Base-by-base conservation (phyloP, 306 rosid species). In the Argentina anserina region DNA sequence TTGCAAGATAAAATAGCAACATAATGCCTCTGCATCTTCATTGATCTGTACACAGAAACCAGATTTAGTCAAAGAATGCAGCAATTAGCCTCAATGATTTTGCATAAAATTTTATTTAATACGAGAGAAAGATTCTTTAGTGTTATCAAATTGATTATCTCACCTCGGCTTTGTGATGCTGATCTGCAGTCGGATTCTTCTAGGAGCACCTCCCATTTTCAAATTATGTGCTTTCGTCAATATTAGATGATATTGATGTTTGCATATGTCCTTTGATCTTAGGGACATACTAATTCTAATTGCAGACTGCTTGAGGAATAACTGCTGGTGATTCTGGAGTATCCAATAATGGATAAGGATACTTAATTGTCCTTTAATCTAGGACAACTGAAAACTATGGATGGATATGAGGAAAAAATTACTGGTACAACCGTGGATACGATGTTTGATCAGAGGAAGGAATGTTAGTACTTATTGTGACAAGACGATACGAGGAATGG, bases 41-140 rank as follows among this genome's bases (percentile, higher is more conserved):
- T 46, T 41, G 21, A 56, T 81, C 94, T 84, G 91, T 50, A 82
- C 26, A 71, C 31, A 63, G 39, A 72, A 69, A 82, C 49, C 55
- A 74, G 12, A 72, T 25, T 65, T 28, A 75, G 79, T 67, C 21
- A n/a, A 21, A 28, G 28, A n/a, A n/a, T n/a, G 13, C 18, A 42
- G 31, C 1, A 41, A 81, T 13, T 36, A 28, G 6, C n/a, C 29
- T 9, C 17, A 39, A 23, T 5, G 23, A 55, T 64, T 76, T 47
- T 17, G 72, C 53, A 21, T 59, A 77, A 3, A 9, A 29, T 47
- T 55, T 33, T 29, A 61, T 61, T 4, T 17, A 33, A 23, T 3
- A 14, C 9, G 6, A 40, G 34, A 81, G 77, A 49, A 53, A 72
- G 37, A 41, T 52, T 64, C 40, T 56, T 56, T 56, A 0, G 20